Conservation (phyloP, 805 yeast species). For the Candida arabinofermentans region DNA sequence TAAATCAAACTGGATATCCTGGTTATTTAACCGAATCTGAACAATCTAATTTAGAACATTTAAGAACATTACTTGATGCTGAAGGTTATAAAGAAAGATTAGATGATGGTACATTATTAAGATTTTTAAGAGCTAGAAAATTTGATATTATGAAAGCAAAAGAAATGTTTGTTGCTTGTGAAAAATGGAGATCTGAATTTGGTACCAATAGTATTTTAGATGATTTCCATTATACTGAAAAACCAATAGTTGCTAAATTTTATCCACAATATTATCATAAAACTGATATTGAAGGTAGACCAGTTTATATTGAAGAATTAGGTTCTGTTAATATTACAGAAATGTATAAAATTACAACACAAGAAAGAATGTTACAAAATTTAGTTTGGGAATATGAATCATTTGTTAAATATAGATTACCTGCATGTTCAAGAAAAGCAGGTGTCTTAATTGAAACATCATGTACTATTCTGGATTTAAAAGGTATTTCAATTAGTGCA, state of each 20-base stretch:
- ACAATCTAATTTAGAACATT: constrained; percentile 49
- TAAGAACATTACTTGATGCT: constrained; percentile 54
- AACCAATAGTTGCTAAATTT: constrained; percentile 79
- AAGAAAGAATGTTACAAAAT: constrained; percentile 93
- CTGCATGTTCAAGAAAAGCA: constrained; percentile 86
- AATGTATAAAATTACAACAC: constrained; percentile 90
- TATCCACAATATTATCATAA: constrained; percentile 98
- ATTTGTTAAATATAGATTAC: constrained; percentile 76
- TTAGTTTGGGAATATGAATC: constrained; percentile 97
- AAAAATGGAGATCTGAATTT: constrained; percentile 84
- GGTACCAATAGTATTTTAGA: constrained; percentile 83
- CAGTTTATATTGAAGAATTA: constrained; percentile 89
- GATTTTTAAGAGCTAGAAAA: constrained; percentile 94
- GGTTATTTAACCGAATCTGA: constrained; percentile 75
- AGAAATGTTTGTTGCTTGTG: constrained; percentile 82
- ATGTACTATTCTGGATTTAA: constrained; percentile 92
- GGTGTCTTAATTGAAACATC: constrained; percentile 87
- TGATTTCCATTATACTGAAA: constrained; percentile 92
- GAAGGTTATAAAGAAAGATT: constrained; percentile 72
- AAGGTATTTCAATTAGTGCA: constrained; percentile 83
- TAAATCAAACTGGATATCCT: constrained; percentile 66
- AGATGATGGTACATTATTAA: constrained; percentile 79
- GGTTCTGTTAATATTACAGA: constrained; percentile 87
- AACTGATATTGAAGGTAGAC: constrained; percentile 95
- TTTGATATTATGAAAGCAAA: constrained; percentile 78